Percentiles rank a stretch among this genome's conserved stretches.
Conservation (phyloP, 2,329 filamentous ascomycete genomes). For the Talaromyces sp. region DNA sequence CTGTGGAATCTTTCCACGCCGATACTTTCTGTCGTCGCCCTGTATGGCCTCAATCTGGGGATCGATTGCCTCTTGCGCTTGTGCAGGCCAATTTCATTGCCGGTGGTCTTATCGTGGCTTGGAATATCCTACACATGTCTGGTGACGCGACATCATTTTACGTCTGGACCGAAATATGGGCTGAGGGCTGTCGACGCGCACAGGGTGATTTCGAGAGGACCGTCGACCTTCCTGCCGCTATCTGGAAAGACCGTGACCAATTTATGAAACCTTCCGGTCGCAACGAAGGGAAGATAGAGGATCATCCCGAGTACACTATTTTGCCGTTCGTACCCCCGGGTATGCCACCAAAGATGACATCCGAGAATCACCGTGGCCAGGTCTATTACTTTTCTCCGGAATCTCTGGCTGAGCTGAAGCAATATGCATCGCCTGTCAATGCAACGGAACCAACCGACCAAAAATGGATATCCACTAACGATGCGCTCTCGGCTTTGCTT, state of each 20-base stretch:
- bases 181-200: conserved; percentile 38
- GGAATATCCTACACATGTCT: conserved; percentile 35
- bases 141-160: conserved; percentile 39
- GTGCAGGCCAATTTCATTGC: conserved; percentile 55
- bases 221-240: conserved; percentile 27
- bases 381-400: conserved; percentile 37
- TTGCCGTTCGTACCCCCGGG: conserved; percentile 33
- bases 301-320: conserved; percentile 38
- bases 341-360: conserved; percentile 37
- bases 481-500: conserved; percentile 41
- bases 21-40: conserved; percentile 35
- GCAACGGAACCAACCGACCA: conserved; percentile 28
- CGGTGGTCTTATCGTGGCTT: conserved; percentile 55
- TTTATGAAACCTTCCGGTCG: conserved; percentile 33
- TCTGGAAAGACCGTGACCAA: conserved; percentile 35
- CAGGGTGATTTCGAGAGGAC: conserved; percentile 30
- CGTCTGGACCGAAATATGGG: conserved; percentile 38
- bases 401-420: conserved; percentile 33
- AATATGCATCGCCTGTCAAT: conserved; percentile 33
- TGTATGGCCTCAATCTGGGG: conserved; percentile 38
- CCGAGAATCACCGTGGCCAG: conserved; percentile 34
- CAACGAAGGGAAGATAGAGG: conserved; percentile 27
- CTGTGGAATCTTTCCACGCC: conserved; percentile 54
- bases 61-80: conserved; percentile 41
- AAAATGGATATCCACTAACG: conserved; percentile 37